These are phyloP conservation scores for Leptodontidium sp. DNA, from an alignment of 2,329 filamentous ascomycete species.

Conservation along the genomic window DNA sequence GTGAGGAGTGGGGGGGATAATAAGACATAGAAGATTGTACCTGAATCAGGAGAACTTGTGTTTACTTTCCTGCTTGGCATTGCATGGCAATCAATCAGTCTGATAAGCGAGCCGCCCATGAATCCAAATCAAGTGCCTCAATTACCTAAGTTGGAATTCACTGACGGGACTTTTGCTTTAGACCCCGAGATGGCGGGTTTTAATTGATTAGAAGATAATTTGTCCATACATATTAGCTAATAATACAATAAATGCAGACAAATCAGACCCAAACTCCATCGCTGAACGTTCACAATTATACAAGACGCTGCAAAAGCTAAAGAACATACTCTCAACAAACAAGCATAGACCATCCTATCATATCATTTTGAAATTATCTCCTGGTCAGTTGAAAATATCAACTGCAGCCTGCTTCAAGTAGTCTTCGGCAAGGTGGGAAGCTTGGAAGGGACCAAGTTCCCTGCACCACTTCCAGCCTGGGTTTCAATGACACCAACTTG, in stretches of 20 bases:
- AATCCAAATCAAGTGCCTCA: neutral
- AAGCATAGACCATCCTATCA: neutral
- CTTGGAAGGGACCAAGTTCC: constrained; percentile 16
- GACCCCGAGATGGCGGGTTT: no score
- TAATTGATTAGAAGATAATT: no score
- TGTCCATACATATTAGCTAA: no score
- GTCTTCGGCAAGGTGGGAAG: constrained; percentile 1
- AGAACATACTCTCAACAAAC: neutral
- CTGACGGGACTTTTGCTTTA: no score
- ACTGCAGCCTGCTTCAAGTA: neutral
- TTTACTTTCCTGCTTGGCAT: constrained; percentile 1
- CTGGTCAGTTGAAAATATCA: neutral
- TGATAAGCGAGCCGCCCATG: neutral
- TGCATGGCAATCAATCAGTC: neutral
- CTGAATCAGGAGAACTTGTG: neutral
- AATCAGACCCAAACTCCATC: neutral
- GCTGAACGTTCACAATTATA: neutral
- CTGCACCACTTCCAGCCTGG: constrained; percentile 12
- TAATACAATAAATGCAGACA: neutral
- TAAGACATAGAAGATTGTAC: constrained; percentile 11
- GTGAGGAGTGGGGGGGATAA: constrained; percentile 39
- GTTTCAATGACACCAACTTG: constrained; percentile 20
- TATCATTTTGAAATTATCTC: neutral
- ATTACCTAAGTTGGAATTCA: no score
- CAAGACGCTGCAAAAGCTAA: neutral